Evolutionary conservation across 1,139 yeast species (phyloP).

Genomic region (Hanseniaspora uvarum): DNA sequence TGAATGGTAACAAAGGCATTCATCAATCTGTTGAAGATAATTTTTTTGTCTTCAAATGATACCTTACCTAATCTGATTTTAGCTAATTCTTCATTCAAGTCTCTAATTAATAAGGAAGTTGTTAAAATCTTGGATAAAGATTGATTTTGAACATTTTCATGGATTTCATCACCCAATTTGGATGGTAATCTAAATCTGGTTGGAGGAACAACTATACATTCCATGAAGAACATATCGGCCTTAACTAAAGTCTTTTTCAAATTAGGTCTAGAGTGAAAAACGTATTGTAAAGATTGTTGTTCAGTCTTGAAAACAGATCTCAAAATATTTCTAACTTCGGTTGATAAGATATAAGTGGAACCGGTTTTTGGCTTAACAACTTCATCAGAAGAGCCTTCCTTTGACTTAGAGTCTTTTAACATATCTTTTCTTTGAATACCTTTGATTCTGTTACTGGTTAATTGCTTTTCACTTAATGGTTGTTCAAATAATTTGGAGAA

Average conservation of each 20-base stretch:
- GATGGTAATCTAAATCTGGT: constrained; percentile 94
- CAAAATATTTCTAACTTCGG: constrained; percentile 74
- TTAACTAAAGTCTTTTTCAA: constrained; percentile 40
- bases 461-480: constrained; percentile 70
- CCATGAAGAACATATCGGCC: constrained; percentile 87
- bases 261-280: constrained; percentile 72
- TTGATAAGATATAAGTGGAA: constrained; percentile 73
- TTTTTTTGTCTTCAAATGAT: constrained; percentile 58
- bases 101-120: constrained; percentile 74
- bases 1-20: constrained; percentile 89
- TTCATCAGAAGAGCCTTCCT: constrained; percentile 19
- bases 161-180: constrained; percentile 92
- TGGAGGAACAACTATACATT: constrained; percentile 84
- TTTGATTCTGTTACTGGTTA: constrained; percentile 68
- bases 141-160: constrained; percentile 89
- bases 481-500: constrained; percentile 84
- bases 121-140: constrained; percentile 67
- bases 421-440: constrained; percentile 68
- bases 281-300: constrained; percentile 46
- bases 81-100: constrained; percentile 70
- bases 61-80: constrained; percentile 52
- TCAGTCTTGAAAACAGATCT: constrained; percentile 68
- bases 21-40: constrained; percentile 80
- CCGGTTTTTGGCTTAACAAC: constrained; percentile 49
- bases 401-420: constrained; percentile 37